Base-by-base conservation (phyloP, 176 grass and related monocot genomes). In the Guadua angustifolia region DNA sequence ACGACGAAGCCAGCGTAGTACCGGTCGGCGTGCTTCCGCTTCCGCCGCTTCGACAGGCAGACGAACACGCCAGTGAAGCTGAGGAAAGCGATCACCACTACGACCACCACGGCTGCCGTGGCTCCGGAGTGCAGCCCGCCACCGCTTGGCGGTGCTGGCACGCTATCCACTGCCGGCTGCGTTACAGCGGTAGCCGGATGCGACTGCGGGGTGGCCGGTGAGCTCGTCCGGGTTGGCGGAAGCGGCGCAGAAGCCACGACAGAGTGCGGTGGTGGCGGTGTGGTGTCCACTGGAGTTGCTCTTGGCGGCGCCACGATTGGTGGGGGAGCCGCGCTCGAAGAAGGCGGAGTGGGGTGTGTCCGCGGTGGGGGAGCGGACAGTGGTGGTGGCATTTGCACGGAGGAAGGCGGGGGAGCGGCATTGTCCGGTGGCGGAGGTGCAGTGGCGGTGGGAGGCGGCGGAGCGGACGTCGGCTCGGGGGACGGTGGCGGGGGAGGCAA, bases 1-100 rank as follows among this genome's bases (percentile, higher is more conserved):
- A 69, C 79, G 19, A 35, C 71, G 73, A 93, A 93, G 5, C 93
- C 87, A 6, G 81, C 32, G 75, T 94, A 85, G 87, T 93, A 98
- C 25, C 80, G 82, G 67, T 66, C 81, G 24, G 53, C 68, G 58
- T 77, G 74, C 83, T 86, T 93, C 63, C 69, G 80, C 79, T 63
- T 91, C 13, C 86, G 83, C 46, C 82, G 87, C 67, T 68, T 91
- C 39, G 86, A 78, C 18, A 85, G 52, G 84, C 93, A 98, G 63
- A 88, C n/a, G 29, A 16, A 66, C 40, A 87, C 60, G 75, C 91
- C 85, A 0, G 90, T 79, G 21, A 92, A 50, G 21, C 88, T 36
- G 51, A 98, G 38, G 53, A 95, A 65, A 16, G 86, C 63, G 72
- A 91, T 12, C 59, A 71, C 76, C 8, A 89, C 81, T 18, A 90